Conservation (phyloP, 805 yeast species). For the Cyberlindnera americana region DNA sequence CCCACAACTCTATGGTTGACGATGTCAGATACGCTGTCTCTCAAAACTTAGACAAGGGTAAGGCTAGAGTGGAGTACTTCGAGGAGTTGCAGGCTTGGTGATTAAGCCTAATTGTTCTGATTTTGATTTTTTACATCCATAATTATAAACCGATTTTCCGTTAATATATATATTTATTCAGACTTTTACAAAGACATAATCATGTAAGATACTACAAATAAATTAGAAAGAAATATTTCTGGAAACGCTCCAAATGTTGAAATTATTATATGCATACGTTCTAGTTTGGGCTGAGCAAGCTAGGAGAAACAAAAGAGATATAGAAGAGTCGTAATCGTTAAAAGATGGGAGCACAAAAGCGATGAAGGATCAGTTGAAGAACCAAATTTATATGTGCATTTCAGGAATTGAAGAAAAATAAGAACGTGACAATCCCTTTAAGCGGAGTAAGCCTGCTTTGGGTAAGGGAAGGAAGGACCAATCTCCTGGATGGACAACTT, state of each 20-base stretch:
- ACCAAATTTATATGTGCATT: neutral
- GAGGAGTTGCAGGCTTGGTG: slow-evolving; percentile 62
- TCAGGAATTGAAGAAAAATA: neutral
- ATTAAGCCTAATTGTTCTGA: neutral
- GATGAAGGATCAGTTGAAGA: neutral
- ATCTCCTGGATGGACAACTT: slow-evolving; percentile 84
- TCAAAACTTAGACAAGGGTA: slow-evolving; percentile 27
- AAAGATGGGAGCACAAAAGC: neutral
- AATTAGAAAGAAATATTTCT: too few relatives aligned
- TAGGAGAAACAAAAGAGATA: neutral
- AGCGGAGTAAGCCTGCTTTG: slow-evolving; percentile 22
- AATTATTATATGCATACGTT: slow-evolving; percentile 2
- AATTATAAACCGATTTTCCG: neutral
- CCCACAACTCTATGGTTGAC: slow-evolving; percentile 53
- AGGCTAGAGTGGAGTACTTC: slow-evolving; percentile 47
- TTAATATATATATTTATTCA: neutral
- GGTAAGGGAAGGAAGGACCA: slow-evolving; percentile 87
- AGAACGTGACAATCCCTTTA: neutral
- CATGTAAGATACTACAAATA: too few relatives aligned
- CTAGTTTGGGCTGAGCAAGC: neutral
- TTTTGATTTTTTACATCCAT: neutral
- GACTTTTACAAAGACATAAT: too few relatives aligned
- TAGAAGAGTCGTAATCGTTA: slow-evolving; percentile 2
- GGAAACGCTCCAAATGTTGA: slow-evolving; percentile 4
- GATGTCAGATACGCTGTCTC: slow-evolving; percentile 43